A percentile compares a stretch with the other conserved stretches of the same genome.
These are phyloP conservation scores for Penicillium digitatum DNA, from an alignment of 2,329 filamentous ascomycete genomes.

Conservation along the genomic window DNA sequence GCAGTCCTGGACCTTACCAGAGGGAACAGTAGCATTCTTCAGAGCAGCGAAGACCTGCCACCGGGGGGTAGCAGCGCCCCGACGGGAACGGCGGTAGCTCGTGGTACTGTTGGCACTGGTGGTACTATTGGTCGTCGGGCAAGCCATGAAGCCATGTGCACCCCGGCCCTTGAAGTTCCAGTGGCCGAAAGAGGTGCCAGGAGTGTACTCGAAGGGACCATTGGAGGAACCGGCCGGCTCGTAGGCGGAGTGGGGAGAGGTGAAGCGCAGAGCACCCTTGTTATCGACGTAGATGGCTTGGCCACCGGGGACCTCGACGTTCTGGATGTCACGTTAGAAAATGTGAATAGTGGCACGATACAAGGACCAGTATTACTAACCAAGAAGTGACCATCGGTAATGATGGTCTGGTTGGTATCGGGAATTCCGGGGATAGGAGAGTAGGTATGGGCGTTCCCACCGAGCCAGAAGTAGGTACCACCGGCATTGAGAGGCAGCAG, in stretches of 20 bases:
- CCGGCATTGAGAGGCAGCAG: slow-evolving; percentile 45
- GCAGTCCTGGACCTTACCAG: slow-evolving; percentile 37
- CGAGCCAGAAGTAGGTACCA: slow-evolving; percentile 48
- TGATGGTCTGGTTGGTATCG: slow-evolving; percentile 46
- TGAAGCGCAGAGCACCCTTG: slow-evolving; percentile 54
- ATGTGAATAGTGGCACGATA: neutral
- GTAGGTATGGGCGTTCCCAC: slow-evolving; percentile 45
- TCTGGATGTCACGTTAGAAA: slow-evolving; percentile 29
- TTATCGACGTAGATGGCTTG: slow-evolving; percentile 57
- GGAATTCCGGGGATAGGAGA: slow-evolving; percentile 43
- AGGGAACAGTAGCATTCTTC: slow-evolving; percentile 38
- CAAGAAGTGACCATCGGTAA: slow-evolving; percentile 38
- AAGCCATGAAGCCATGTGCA: slow-evolving; percentile 42
- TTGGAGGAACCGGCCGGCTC: slow-evolving; percentile 50
- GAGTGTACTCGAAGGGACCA: slow-evolving; percentile 47
- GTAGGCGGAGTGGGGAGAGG: slow-evolving; percentile 51
- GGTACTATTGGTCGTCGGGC: slow-evolving; percentile 28
- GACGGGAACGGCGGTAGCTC: slow-evolving; percentile 4
- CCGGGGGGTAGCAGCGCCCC: slow-evolving; percentile 10
- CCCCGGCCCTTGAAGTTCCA: slow-evolving; percentile 33
- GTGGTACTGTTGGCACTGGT: slow-evolving; percentile 9
- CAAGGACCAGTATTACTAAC: slow-evolving; percentile 21
- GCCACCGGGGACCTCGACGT: slow-evolving; percentile 57
- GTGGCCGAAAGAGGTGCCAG: slow-evolving; percentile 23
- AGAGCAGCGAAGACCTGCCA: slow-evolving; percentile 42